These are phyloP conservation scores for Cruciata laevipes DNA, from an alignment of 257 asterid species.

Conservation along the genomic window DNA sequence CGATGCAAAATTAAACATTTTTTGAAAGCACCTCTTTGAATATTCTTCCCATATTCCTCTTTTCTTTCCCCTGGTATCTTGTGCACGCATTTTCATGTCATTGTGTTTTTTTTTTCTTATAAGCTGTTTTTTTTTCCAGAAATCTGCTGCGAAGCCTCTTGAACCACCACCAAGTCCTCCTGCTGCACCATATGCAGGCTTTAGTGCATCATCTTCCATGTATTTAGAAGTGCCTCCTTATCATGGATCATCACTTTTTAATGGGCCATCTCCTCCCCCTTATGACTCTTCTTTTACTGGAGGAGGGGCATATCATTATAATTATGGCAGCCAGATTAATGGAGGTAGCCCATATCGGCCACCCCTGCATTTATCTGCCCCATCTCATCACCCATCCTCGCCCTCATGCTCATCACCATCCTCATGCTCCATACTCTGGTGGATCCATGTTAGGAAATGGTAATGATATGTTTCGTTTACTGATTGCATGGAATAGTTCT, in stretches of 20 bases:
- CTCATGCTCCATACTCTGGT: conserved; percentile 54
- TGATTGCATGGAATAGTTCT: neutral
- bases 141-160: conserved; percentile 56
- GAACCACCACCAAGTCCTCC: conserved; percentile 58
- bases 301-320: conserved; percentile 72
- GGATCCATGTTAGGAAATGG: conserved; percentile 68
- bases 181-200: conserved; percentile 54
- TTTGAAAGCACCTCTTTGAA: no score
- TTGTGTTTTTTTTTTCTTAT: neutral
- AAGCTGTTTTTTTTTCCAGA: conserved; percentile 33
- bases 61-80: neutral
- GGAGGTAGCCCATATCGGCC: conserved; percentile 83
- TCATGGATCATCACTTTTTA: conserved; percentile 58
- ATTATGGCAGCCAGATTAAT: conserved; percentile 64
- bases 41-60: no score
- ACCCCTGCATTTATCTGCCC: conserved; percentile 57
- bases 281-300: conserved; percentile 82
- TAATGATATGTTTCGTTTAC: conserved; percentile 14
- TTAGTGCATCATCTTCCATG: conserved; percentile 74
- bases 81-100: neutral
- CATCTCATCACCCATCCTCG: conserved; percentile 12
- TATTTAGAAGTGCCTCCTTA: conserved; percentile 74
- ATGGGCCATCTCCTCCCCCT: conserved; percentile 64
- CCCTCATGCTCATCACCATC: neutral
- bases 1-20: neutral